Base-by-base conservation (phyloP, 257 asterid species). In the Datura wrightii region DNA sequence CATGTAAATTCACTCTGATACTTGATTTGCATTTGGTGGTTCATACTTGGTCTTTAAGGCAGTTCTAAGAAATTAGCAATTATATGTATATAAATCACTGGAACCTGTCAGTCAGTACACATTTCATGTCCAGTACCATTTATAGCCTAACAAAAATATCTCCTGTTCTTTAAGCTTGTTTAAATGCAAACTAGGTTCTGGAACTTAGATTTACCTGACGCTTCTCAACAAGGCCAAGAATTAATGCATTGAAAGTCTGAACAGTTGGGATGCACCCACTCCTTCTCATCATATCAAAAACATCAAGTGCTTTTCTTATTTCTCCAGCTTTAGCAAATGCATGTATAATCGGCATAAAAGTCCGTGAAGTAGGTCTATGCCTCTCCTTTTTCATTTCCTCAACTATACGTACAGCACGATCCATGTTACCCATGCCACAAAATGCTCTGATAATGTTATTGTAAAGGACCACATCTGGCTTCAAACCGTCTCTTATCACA, bases 371-470 rank as follows among this genome's bases (percentile, higher is more conserved):
- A 50, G 98, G 99, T 83, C 91, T 92, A 78, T 84, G 91, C 86
- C 98, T 95, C 83, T 86, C 91, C 89, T 83, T 97, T 84, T 91
- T 94, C 99, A 97, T 97, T 88, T 94, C 94, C 63, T 95, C 99
- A 24, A 97, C 91, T 6, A 92, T 95, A 79, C 97, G 83, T 86
- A 95, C 80, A 80, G 99, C 99, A 72, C 98, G 98, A 58, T 94
- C 99, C 88, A 92, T 86, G 88, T 93, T 94, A 71, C 96, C 98
- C 98, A 97, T 95, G 80, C 97, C 97, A 88, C 99, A 97, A 86
- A 97, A 97, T 80, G 98, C 98, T 87, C 85, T 86, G 83, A 97
- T 89, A 79, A 94, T 94, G 90, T 94, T 93, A 71, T 97, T 95
- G 89, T 97, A 97, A 82, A 97, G 99, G 72, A 97, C 89, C 82